These are phyloP conservation scores for Bonia amplexicaulis DNA, from an alignment of 176 grass and related monocot species.

Conservation along the genomic window DNA sequence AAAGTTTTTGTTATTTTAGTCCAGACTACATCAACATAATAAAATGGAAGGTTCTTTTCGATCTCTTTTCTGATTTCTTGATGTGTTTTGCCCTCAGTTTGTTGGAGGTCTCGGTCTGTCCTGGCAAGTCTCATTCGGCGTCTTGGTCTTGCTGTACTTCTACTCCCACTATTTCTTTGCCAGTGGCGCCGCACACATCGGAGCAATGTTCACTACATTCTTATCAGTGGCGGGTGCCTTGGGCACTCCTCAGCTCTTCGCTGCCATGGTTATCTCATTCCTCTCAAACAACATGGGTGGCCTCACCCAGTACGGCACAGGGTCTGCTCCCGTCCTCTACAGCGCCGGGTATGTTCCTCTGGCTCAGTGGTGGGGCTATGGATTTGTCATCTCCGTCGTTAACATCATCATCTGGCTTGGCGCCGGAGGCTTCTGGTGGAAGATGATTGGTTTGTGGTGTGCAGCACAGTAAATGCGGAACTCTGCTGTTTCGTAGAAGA, in stretches of 20 bases:
- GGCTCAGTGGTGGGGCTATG: slow-evolving; percentile 89
- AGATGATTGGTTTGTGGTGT: slow-evolving; percentile 97
- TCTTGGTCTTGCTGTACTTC: slow-evolving; percentile 91
- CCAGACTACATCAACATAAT: background rate
- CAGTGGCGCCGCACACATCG: slow-evolving; percentile 94
- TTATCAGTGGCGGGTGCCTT: slow-evolving; percentile 79
- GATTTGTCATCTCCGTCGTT: slow-evolving; percentile 74
- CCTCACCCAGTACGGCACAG: slow-evolving; percentile 86
- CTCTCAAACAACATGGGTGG: slow-evolving; percentile 96
- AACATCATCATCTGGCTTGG: slow-evolving; percentile 96
- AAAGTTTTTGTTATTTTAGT: background rate
- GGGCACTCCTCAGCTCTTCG: slow-evolving; percentile 75
- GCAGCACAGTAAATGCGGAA: background rate
- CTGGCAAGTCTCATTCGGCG: slow-evolving; percentile 85
- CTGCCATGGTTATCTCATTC: slow-evolving; percentile 84
- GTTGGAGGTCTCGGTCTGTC: slow-evolving; percentile 88
- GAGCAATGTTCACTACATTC: slow-evolving; percentile 96
- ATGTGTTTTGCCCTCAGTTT: slow-evolving; percentile 49
- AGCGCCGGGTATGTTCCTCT: slow-evolving; percentile 83
- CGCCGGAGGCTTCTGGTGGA: slow-evolving; percentile 89
- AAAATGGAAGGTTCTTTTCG: background rate
- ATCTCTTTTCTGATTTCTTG: background rate
- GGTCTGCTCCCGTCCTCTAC: slow-evolving; percentile 92
- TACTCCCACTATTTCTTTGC: slow-evolving; percentile 99
- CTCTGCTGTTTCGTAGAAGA: background rate